Percentiles rank a stretch among this genome's conserved stretches.
These are phyloP conservation scores for Aureobasidium namibiae DNA, from an alignment of 2,329 filamentous ascomycete species.

Conservation along the genomic window DNA sequence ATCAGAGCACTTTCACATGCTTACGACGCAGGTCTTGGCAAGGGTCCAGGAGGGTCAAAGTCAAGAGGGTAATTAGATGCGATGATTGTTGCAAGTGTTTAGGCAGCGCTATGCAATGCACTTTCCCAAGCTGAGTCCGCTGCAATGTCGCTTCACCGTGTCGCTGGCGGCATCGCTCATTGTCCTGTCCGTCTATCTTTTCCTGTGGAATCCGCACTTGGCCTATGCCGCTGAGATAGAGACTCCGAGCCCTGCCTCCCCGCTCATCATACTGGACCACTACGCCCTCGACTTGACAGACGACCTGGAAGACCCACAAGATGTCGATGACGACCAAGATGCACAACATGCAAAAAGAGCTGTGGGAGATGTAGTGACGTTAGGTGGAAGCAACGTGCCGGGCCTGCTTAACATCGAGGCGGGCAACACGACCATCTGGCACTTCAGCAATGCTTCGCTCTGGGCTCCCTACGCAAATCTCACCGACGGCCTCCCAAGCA, in stretches of 20 bases:
- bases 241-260: constrained; percentile 18
- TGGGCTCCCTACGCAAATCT: constrained; percentile 33
- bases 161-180: constrained; percentile 55
- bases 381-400: constrained; percentile 54
- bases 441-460: constrained; percentile 51
- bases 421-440: constrained; percentile 56
- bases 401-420: constrained; percentile 51
- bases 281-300: background rate
- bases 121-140: constrained; percentile 51
- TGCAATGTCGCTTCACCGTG: constrained; percentile 65
- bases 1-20: constrained; percentile 7
- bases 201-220: constrained; percentile 50
- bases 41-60: no score
- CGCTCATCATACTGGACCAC: constrained; percentile 1
- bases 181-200: constrained; percentile 52
- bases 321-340: constrained; percentile 34
- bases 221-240: constrained; percentile 54
- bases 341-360: background rate
- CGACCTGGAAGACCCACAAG: constrained; percentile 19
- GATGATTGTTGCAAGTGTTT: background rate
- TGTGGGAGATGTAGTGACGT: constrained; percentile 13
- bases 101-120: constrained; percentile 26
- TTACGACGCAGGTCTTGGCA: constrained; percentile 2
- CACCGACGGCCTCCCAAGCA: constrained; percentile 24
- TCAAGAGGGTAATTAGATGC: no score